A percentile compares a stretch with the other conserved stretches of the same genome.
These are phyloP conservation scores for Cordyceps farinosa DNA, from an alignment of 2,329 filamentous ascomycete genomes.

Conservation along the genomic window DNA sequence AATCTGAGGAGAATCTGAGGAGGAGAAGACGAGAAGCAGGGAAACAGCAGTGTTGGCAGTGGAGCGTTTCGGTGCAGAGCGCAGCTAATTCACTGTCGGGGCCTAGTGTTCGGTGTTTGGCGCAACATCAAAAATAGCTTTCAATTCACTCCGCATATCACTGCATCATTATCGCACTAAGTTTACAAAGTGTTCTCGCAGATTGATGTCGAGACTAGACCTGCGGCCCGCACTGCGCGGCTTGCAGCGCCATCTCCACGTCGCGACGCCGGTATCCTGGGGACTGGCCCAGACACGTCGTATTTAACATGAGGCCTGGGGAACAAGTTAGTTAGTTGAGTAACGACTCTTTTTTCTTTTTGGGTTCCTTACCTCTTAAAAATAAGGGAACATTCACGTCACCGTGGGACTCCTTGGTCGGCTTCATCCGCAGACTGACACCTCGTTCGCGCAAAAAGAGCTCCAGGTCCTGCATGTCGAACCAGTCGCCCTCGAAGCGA, in stretches of 20 bases:
- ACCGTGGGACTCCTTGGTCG: not conserved
- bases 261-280: slow-evolving; percentile 20
- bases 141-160: not conserved
- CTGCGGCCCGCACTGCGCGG: not conserved
- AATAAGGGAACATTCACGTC: slow-evolving; percentile 13
- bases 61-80: not conserved
- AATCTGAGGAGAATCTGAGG: not conserved
- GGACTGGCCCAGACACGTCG: slow-evolving; percentile 19
- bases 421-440: slow-evolving; percentile 8
- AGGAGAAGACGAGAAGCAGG: not conserved
- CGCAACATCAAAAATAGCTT: not conserved
- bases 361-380: not conserved
- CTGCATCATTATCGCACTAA: slow-evolving; percentile 7
- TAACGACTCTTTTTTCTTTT: not conserved
- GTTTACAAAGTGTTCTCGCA: not conserved
- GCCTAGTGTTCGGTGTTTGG: too few species aligned
- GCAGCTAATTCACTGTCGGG: not conserved
- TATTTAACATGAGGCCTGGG: slow-evolving; percentile 17
- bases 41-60: not conserved
- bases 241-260: slow-evolving; percentile 16
- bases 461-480: slow-evolving; percentile 23
- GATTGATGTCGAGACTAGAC: not conserved
- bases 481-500: slow-evolving; percentile 21
- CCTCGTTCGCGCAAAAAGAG: slow-evolving; percentile 17
- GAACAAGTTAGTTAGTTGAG: not conserved